Evolutionary conservation across 108 stramenopile species (phyloP).

Genomic region (Pseudonitzschia delicatissima): DNA sequence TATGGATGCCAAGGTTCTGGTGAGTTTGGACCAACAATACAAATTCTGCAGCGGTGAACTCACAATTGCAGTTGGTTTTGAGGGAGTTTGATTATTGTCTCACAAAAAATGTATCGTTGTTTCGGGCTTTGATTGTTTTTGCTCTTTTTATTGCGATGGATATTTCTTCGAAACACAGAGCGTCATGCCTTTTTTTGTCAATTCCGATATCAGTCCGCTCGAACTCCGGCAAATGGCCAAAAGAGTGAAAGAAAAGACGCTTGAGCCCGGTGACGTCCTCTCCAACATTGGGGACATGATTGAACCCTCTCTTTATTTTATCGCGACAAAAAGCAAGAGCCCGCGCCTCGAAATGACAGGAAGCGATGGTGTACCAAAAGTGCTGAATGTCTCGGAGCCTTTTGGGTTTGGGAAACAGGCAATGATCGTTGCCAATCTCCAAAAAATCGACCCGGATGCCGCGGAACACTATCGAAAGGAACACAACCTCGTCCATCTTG

Average conservation of each 20-base stretch:
- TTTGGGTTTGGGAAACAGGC: slow-evolving; percentile 46
- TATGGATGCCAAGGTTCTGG: slow-evolving; percentile 41
- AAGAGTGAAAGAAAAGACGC: slow-evolving; percentile 44
- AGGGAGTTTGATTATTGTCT: neutral
- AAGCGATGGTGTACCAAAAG: slow-evolving; percentile 33
- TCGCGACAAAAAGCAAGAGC: slow-evolving; percentile 51
- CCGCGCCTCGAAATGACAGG: slow-evolving; percentile 15
- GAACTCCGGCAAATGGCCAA: slow-evolving; percentile 50
- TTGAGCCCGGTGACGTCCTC: slow-evolving; percentile 62
- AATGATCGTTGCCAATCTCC: slow-evolving; percentile 35
- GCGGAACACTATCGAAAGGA: slow-evolving; percentile 9
- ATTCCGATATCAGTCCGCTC: slow-evolving; percentile 9
- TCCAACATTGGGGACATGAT: slow-evolving; percentile 65
- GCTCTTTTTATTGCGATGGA: too few species aligned
- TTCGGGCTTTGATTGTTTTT: neutral
- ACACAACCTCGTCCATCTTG: neutral
- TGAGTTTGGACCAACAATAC: slow-evolving; percentile 33
- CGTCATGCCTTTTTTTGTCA: neutral
- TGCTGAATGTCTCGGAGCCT: slow-evolving; percentile 30
- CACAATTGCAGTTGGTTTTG: too few species aligned
- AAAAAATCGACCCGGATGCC: slow-evolving; percentile 26
- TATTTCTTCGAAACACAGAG: too few species aligned
- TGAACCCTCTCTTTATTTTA: slow-evolving; percentile 52
- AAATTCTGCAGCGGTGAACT: neutral
- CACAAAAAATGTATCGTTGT: neutral